These are phyloP conservation scores for Didymella pinodella DNA, from an alignment of 2,329 filamentous ascomycete species.

Conservation along the genomic window DNA sequence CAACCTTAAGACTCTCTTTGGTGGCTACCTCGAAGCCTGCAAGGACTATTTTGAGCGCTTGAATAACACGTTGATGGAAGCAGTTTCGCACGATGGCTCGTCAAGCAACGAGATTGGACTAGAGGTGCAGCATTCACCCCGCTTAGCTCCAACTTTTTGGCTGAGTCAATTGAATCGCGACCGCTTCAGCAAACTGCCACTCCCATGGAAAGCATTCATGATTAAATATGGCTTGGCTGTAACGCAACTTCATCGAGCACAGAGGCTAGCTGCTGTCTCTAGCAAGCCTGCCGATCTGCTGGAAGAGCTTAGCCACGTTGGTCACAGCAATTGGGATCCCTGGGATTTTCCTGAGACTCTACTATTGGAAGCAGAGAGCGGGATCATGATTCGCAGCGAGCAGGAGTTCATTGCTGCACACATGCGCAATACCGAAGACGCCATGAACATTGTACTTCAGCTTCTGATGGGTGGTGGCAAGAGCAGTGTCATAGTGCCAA, in stretches of 20 bases:
- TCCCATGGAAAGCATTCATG: constrained; percentile 32
- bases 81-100: too few species aligned
- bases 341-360: constrained; percentile 65
- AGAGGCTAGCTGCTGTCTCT: constrained; percentile 29
- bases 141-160: too few species aligned
- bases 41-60: too few species aligned
- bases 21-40: too few species aligned
- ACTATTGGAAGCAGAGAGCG: constrained; percentile 69
- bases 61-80: too few species aligned
- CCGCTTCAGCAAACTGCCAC: too few species aligned
- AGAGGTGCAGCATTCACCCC: too few species aligned
- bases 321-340: constrained; percentile 65
- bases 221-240: constrained; percentile 40
- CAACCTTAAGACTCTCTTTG: too few species aligned
- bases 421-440: constrained; percentile 57
- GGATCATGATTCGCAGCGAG: constrained; percentile 66
- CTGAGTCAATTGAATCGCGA: too few species aligned
- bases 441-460: constrained; percentile 41
- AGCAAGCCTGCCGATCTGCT: constrained; percentile 31
- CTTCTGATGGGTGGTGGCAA: constrained; percentile 50
- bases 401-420: constrained; percentile 65
- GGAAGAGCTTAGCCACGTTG: constrained; percentile 57
- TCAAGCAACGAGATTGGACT: too few species aligned
- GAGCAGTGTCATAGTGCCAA: constrained; percentile 42
- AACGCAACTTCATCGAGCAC: constrained; percentile 42